Conservation (phyloP, 768 basidiomycete genomes). For the Dioszegia crocea region DNA sequence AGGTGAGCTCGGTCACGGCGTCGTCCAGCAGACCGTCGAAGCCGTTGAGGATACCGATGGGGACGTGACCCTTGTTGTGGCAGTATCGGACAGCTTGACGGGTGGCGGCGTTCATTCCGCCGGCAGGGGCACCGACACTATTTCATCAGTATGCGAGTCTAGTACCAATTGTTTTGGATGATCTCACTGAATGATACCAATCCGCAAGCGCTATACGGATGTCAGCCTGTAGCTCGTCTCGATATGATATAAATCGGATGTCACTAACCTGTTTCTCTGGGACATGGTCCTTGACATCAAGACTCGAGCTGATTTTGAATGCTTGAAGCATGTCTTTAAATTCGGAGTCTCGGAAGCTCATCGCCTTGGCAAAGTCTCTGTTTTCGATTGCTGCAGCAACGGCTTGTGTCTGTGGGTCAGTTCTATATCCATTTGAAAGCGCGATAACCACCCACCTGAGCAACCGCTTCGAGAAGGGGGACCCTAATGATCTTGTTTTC, state of each 20-base stretch:
- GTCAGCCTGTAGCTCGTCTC: not conserved
- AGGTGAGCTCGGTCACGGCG: slow-evolving; percentile 75
- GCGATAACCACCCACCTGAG: slow-evolving; percentile 58
- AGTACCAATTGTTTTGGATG: too few relatives aligned
- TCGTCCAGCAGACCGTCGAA: slow-evolving; percentile 92
- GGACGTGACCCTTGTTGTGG: slow-evolving; percentile 81
- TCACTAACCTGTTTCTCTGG: slow-evolving; percentile 52
- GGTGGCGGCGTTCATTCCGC: slow-evolving; percentile 98
- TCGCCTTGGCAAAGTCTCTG: slow-evolving; percentile 80
- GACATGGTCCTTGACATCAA: slow-evolving; percentile 58
- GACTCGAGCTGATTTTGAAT: slow-evolving; percentile 69
- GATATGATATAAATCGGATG: not conserved
- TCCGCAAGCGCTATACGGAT: slow-evolving; percentile 44
- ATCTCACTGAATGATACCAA: slow-evolving; percentile 55
- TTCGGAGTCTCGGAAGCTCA: slow-evolving; percentile 85
- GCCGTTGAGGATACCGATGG: slow-evolving; percentile 91
- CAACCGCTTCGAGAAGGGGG: slow-evolving; percentile 87
- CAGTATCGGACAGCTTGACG: slow-evolving; percentile 92
- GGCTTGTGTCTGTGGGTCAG: slow-evolving; percentile 64
- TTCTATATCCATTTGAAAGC: not conserved
- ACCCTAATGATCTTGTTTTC: slow-evolving; percentile 94
- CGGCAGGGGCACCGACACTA: slow-evolving; percentile 93
- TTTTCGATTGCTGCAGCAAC: slow-evolving; percentile 75
- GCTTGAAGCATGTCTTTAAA: slow-evolving; percentile 80
- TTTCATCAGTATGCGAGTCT: slow-evolving; percentile 8